Evolutionary conservation across 1,284 basidiomycete species (phyloP).

Genomic region (Erythrobasidium hasegawianum): DNA sequence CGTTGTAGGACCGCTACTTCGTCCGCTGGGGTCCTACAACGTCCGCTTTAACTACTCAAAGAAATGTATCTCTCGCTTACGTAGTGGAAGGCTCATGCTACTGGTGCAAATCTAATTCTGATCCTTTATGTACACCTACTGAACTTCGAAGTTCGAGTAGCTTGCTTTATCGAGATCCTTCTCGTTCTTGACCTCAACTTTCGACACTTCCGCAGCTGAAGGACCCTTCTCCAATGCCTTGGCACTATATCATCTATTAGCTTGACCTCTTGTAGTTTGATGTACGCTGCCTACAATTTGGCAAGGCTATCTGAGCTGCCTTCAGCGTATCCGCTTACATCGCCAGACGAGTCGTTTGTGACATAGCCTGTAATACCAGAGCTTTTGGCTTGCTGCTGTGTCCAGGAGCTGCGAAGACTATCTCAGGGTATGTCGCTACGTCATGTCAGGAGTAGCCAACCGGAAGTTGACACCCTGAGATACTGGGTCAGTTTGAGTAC

Average conservation of each 20-base stretch:
- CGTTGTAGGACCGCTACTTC: no score
- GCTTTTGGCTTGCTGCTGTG: slow-evolving; percentile 23
- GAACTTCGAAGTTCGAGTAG: slow-evolving; percentile 21
- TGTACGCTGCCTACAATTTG: slow-evolving; percentile 5
- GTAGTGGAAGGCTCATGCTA: no score
- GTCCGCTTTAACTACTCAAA: no score
- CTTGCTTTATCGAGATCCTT: slow-evolving; percentile 7
- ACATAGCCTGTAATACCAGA: slow-evolving; percentile 26
- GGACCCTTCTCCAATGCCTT: slow-evolving; percentile 18
- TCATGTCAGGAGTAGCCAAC: neutral
- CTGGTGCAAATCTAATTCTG: no score
- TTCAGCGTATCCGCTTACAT: slow-evolving; percentile 25
- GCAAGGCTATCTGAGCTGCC: slow-evolving; percentile 14
- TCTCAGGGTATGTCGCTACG: neutral
- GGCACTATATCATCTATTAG: neutral
- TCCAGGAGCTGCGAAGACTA: slow-evolving; percentile 18
- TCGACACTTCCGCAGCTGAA: slow-evolving; percentile 18
- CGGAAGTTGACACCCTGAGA: slow-evolving; percentile 32
- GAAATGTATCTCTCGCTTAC: no score
- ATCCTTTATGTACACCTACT: neutral
- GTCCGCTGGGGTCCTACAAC: no score
- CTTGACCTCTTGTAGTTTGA: neutral
- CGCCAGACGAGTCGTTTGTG: slow-evolving; percentile 18
- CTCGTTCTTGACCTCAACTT: slow-evolving; percentile 25
- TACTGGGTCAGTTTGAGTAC: no score